phyloP scores from a whole-genome alignment of 805 yeast genomes.

The Pachysolen tannophilus region DNA sequence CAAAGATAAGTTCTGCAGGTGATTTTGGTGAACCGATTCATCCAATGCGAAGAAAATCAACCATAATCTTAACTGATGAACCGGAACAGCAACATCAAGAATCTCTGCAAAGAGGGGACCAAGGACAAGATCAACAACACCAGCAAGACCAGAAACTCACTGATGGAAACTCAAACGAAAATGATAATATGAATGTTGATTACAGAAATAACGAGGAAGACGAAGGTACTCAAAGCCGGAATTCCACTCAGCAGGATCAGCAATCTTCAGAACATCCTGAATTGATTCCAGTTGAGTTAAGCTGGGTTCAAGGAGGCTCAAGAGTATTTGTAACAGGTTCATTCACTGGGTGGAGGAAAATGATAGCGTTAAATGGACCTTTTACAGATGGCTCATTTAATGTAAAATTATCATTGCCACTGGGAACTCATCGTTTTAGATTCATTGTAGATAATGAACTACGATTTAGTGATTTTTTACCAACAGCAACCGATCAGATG shows the following conservation, averaged over 20 bases:
- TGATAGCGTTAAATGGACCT: slow-evolving; percentile 72
- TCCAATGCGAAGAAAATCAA: slow-evolving; percentile 54
- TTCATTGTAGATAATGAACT: slow-evolving; percentile 93
- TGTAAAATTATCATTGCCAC: slow-evolving; percentile 70
- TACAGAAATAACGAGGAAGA: too few species aligned
- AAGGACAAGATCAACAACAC: slow-evolving; percentile 10
- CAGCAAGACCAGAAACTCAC: slow-evolving; percentile 9
- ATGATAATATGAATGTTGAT: too few species aligned
- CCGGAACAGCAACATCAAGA: slow-evolving; percentile 31
- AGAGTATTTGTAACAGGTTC: slow-evolving; percentile 96
- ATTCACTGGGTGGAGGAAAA: slow-evolving; percentile 96
- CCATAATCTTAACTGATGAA: slow-evolving; percentile 65
- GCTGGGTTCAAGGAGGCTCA: slow-evolving; percentile 95
- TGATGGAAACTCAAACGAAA: too few species aligned
- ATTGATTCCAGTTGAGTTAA: slow-evolving; percentile 53
- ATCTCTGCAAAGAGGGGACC: slow-evolving; percentile 12
- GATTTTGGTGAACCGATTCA: slow-evolving; percentile 8
- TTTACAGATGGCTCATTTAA: slow-evolving; percentile 48
- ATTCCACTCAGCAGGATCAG: slow-evolving; percentile 1
- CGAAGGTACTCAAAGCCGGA: too few species aligned
- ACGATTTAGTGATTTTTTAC: slow-evolving; percentile 77
- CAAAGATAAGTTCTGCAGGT: background rate
- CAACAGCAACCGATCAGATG: slow-evolving; percentile 97
- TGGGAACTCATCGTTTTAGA: slow-evolving; percentile 89
- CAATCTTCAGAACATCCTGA: slow-evolving; percentile 13